Base-by-base conservation (phyloP, 2,329 filamentous ascomycete genomes). In the Trichoderma brevicompactum region DNA sequence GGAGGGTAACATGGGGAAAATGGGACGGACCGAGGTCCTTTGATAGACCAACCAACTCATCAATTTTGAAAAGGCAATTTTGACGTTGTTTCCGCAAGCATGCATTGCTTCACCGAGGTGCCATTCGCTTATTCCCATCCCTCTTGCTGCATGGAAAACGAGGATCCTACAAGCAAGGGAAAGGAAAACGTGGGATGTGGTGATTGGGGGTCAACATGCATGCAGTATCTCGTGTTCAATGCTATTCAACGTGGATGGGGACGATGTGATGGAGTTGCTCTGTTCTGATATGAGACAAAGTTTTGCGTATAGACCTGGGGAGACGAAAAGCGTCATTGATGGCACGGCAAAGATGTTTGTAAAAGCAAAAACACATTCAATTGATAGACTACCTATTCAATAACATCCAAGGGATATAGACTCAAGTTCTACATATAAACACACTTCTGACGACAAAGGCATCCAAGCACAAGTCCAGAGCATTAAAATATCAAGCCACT, bases 121-220 rank as follows among this genome's bases (percentile, higher is more conserved):
- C 2, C 40, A 63, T 63, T 62, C 40, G 40, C 59, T 46, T 46
- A 17, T 36, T 36, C 34, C 43, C 38, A 2, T 41, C n/a, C 7
- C 36, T 13, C 13, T n/a, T 12, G 6, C 1, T 19, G 23, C 2
- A 8, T 10, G 43, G 10, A 48, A 28, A 28, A 28, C 2, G 23
- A 28, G 23, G 2, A 28, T 28, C 23, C 23, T 28, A 36, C 15
- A 52, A n/a, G 15, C 7, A 3, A 19, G 34, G 8, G 15, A 34
- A 46, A 61, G 49, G 59, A 17, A 44, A 23, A 53, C 49, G 40
- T 62, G 59, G 38, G 49, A 44, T 54, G 3, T 38, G 36, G 34
- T 61, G 58, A 61, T 61, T 61, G 58, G 58, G 43, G 49, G 49
- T 12, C 7, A 36, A 52, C 28, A 10, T 23, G 36, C 34, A 28